Evolutionary conservation across 1,284 basidiomycete species (phyloP).

Genomic region (Serendipita sp.): DNA sequence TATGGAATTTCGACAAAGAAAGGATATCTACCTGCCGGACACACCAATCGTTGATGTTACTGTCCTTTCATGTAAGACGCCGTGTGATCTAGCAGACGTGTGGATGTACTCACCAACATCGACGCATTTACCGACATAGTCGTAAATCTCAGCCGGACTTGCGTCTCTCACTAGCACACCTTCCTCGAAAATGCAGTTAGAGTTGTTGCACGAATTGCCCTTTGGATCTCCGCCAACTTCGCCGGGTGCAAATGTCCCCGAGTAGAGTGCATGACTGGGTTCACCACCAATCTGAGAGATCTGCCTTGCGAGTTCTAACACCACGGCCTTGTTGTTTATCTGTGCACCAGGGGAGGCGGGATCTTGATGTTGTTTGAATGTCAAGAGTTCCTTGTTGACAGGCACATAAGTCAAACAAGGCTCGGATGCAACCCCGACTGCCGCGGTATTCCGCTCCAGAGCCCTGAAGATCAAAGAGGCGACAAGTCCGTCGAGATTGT

Average conservation of each 20-base stretch:
- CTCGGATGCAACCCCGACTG: not conserved
- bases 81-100: not conserved
- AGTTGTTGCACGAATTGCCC: not conserved
- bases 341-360: not conserved
- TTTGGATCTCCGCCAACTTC: not conserved
- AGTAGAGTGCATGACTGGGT: not conserved
- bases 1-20: not conserved
- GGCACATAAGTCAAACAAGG: not conserved
- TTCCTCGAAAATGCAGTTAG: not conserved
- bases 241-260: not conserved
- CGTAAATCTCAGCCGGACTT: conserved; percentile 1
- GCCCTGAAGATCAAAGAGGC: conserved; percentile 1
- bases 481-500: not conserved
- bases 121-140: not conserved
- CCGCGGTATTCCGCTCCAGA: not conserved
- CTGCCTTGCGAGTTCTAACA: not conserved
- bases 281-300: not conserved
- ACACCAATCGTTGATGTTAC: conserved; percentile 2
- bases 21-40: not conserved
- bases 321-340: not conserved
- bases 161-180: not conserved
- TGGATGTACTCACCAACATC: not conserved
- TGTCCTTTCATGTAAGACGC: not conserved
- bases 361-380: conserved; percentile 3
- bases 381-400: not conserved